Evolutionary conservation across 2,329 filamentous ascomycete genomes (phyloP).

Genomic region (Aspergillus jensenii): DNA sequence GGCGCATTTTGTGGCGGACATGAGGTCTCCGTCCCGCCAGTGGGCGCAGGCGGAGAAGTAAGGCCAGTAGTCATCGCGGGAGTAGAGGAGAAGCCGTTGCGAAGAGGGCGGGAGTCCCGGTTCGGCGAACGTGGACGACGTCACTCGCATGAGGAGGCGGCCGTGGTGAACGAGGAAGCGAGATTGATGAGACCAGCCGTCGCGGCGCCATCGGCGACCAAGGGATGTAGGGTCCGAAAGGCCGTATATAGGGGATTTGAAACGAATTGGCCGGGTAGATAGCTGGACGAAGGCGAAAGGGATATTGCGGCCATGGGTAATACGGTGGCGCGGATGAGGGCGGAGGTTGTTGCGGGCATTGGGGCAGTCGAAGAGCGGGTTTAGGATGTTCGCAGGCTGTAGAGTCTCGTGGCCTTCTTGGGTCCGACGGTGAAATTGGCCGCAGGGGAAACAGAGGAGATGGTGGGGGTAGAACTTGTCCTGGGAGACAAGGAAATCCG

Average conservation of each 20-base stretch:
- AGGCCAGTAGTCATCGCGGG: constrained; percentile 59
- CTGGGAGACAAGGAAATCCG: constrained; percentile 53
- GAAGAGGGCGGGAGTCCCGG: constrained; percentile 52
- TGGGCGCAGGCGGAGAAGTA: constrained; percentile 64
- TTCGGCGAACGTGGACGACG: constrained; percentile 54
- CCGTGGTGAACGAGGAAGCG: constrained; percentile 56
- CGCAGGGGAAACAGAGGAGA: constrained; percentile 60
- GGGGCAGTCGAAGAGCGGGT: constrained; percentile 59
- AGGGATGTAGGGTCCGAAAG: constrained; percentile 46
- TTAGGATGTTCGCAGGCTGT: constrained; percentile 54
- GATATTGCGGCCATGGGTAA: constrained; percentile 56
- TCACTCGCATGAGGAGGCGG: constrained; percentile 59
- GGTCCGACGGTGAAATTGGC: constrained; percentile 54
- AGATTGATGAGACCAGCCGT: constrained; percentile 56
- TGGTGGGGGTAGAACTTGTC: constrained; percentile 55
- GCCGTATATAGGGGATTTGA: constrained; percentile 47
- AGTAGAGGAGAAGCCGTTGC: constrained; percentile 58
- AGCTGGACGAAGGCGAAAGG: constrained; percentile 62
- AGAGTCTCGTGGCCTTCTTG: constrained; percentile 55
- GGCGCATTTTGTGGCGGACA: constrained; percentile 62
- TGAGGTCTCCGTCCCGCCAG: constrained; percentile 62
- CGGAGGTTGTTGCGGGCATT: constrained; percentile 50
- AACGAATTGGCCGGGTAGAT: constrained; percentile 50
- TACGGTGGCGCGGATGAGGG: constrained; percentile 51
- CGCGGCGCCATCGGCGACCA: constrained; percentile 55